Evolutionary conservation across 768 basidiomycete genomes (phyloP).

Genomic region (Hericium alpestre): DNA sequence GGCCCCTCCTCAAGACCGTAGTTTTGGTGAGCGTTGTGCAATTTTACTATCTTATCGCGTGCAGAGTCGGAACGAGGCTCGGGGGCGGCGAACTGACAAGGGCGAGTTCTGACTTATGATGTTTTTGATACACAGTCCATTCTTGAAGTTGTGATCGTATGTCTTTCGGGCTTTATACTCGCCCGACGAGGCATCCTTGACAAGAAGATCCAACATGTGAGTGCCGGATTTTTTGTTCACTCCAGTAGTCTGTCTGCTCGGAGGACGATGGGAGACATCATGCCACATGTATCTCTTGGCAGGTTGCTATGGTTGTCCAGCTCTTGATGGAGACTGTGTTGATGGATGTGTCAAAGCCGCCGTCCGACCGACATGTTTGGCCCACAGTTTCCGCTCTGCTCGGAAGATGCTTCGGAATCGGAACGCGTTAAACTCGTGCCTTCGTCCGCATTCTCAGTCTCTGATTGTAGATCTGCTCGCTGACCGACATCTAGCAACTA

Average conservation of each 20-base stretch:
- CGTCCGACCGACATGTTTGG: not conserved
- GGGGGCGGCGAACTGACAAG: not conserved
- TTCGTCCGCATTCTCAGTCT: not conserved
- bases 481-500: slow-evolving; percentile 39
- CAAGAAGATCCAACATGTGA: slow-evolving; percentile 79
- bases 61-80: not conserved
- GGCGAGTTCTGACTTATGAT: not conserved
- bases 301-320: not conserved
- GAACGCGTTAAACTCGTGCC: not conserved
- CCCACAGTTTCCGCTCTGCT: no score
- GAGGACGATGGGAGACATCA: no score
- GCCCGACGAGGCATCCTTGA: slow-evolving; percentile 75
- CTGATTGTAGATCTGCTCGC: not conserved
- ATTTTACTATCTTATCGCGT: not conserved
- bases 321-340: not conserved
- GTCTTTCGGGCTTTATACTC: slow-evolving; percentile 74
- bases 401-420: no score
- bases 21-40: slow-evolving; percentile 34
- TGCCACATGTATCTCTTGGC: no score
- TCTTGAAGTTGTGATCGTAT: slow-evolving; percentile 78
- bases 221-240: slow-evolving; percentile 7
- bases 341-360: not conserved
- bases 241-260: no score
- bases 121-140: slow-evolving; percentile 53
- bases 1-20: slow-evolving; percentile 42